These are phyloP conservation scores for Amaranthus palmeri DNA, from an alignment of 148 eudicot genomes.

Conservation along the genomic window DNA sequence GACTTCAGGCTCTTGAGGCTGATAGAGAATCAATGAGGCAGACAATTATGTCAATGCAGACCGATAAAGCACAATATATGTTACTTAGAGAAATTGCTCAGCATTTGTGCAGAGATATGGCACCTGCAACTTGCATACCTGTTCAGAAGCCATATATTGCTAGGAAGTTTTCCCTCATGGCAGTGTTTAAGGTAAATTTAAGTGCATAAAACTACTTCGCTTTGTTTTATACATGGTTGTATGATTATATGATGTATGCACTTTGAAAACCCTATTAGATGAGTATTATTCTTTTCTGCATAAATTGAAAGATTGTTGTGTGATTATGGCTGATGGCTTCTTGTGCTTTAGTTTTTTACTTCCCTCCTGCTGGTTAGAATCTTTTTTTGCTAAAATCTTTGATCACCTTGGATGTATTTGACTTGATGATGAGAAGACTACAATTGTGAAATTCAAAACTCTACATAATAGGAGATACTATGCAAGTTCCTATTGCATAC, in stretches of 20 bases:
- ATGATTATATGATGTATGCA: neutral
- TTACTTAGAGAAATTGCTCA: conserved; percentile 94
- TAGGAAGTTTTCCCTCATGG: conserved; percentile 41
- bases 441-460: neutral
- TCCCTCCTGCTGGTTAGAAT: neutral
- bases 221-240: neutral
- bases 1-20: conserved; percentile 97
- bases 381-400: neutral
- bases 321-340: neutral
- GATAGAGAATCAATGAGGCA: conserved; percentile 96
- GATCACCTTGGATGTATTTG: neutral
- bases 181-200: conserved; percentile 70
- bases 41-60: conserved; percentile 74
- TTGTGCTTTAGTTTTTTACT: neutral
- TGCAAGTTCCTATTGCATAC: too few relatives aligned
- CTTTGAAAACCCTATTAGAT: neutral
- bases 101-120: conserved; percentile 77
- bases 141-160: conserved; percentile 46
- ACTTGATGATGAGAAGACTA: neutral
- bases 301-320: neutral
- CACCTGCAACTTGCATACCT: conserved; percentile 51
- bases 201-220: conserved; percentile 2
- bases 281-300: neutral
- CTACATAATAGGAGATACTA: neutral
- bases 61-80: conserved; percentile 89